Base-by-base conservation (phyloP, 768 basidiomycete genomes). In the Phanerochaete carnosa region DNA sequence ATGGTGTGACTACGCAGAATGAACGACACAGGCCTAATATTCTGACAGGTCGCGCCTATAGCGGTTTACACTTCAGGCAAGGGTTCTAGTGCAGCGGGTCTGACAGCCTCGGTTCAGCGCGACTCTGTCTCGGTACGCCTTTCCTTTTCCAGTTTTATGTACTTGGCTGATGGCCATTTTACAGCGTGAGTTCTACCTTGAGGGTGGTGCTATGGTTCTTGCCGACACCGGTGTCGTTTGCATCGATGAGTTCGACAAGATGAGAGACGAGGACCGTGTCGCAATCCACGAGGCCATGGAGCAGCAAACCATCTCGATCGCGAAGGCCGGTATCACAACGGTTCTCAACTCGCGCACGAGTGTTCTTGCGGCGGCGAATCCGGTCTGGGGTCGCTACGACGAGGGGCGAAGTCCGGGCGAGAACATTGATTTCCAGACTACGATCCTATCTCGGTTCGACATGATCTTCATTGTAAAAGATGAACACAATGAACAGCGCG, bases 201-300 rank as follows among this genome's bases (percentile, higher is more conserved):
- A 99, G 79, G 97, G 97, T 8, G 97, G 97, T 25, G 97, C 97
- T 1, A 98, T 99, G 97, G 97, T 99, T 6, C 85, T 98, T 37
- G 97, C 97, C 1, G 97, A 99, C 71, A 92, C 92, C 13, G 97
- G 97, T 29, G 95, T 99, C 15, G 97, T 98, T 39, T 98, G 97
- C 70, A 99, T 99, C 69, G 97, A 99, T 68, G 97, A 99, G 73
- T 99, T 99, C 68, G 97, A 99, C 77, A 99, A 99, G 79, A 99
- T 99, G 97, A 82, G 96, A 39, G 97, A 99, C 66, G 96, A 98
- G 74, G 97, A 99, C 72, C 87, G 97, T 58, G 97, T 98, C 4
- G 97, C 97, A 0, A 98, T 98, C 61, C 97, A 98, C 74, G 97
- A 98, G 77, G 97, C 96, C 15, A 99, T 99, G 97, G 97, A 99